Conservation (phyloP, 1,284 basidiomycete genomes). For the Fistulinella staudtii region DNA sequence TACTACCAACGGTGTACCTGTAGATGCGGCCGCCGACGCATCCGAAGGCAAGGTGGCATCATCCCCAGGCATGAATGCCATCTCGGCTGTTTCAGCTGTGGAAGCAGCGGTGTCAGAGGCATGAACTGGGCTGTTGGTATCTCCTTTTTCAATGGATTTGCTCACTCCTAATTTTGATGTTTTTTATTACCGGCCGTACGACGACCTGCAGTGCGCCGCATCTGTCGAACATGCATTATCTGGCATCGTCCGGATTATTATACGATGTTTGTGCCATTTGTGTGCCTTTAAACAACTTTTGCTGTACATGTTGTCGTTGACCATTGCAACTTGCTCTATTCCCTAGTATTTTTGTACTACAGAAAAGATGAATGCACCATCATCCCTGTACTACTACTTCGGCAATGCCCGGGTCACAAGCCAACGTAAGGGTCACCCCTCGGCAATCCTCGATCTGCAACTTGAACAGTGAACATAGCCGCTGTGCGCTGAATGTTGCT, state of each 20-base stretch:
- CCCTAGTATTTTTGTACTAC: conserved; percentile 19
- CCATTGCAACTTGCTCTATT: conserved; percentile 26
- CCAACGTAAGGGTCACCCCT: background rate
- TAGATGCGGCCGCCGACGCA: conserved; percentile 22
- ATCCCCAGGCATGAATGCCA: conserved; percentile 28
- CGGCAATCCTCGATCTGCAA: too few species aligned
- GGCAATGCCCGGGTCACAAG: background rate
- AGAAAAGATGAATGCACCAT: conserved; percentile 19
- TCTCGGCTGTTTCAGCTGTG: conserved; percentile 29
- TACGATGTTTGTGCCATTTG: conserved; percentile 25
- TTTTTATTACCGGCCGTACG: conserved; percentile 8
- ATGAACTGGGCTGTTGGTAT: conserved; percentile 19
- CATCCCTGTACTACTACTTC: background rate
- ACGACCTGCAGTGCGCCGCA: conserved; percentile 5
- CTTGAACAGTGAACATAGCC: too few species aligned
- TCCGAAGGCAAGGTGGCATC: conserved; percentile 20
- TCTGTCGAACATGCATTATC: conserved; percentile 20
- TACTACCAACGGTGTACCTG: conserved; percentile 29
- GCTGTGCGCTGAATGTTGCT: too few species aligned
- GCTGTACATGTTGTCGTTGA: conserved; percentile 31
- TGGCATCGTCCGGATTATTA: conserved; percentile 18
- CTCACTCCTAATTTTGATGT: conserved; percentile 19
- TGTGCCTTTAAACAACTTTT: conserved; percentile 15
- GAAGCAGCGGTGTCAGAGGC: conserved; percentile 50
- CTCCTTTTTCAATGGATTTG: conserved; percentile 6